phyloP scores from a whole-genome alignment of 2,329 filamentous ascomycete species.

The Macrophomina tecta region DNA sequence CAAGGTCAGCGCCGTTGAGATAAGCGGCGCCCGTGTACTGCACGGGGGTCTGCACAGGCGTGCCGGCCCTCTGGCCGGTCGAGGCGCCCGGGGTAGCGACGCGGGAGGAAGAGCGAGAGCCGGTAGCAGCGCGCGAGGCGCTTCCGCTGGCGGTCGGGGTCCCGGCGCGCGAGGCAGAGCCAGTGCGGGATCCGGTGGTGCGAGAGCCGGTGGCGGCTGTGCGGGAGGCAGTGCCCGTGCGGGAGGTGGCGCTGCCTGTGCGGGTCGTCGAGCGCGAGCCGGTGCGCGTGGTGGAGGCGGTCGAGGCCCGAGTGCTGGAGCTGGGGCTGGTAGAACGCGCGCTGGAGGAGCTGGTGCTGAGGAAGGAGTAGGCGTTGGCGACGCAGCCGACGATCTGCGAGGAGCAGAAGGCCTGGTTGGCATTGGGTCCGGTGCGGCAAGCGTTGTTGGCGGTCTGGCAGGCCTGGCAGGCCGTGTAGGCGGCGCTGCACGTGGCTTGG shows the following conservation, averaged over 20 bases:
- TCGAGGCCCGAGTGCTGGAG: background rate
- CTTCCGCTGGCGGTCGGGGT: background rate
- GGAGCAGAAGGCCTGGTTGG: slow-evolving; percentile 1
- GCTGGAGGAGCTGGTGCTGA: background rate
- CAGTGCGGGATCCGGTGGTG: background rate
- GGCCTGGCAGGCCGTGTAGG: background rate
- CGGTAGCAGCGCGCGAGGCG: background rate
- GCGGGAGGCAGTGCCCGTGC: too few species aligned
- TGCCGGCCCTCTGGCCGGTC: background rate
- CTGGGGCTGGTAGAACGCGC: background rate
- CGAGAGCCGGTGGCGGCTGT: background rate
- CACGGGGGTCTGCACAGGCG: background rate
- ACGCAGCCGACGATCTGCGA: background rate
- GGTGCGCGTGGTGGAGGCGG: background rate
- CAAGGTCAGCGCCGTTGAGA: background rate
- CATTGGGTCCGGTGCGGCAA: background rate
- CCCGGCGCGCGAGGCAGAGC: too few species aligned
- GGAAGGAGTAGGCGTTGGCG: background rate
- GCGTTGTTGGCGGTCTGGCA: background rate
- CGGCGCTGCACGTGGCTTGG: background rate
- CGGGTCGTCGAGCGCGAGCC: background rate
- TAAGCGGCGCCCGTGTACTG: background rate
- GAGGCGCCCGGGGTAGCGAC: background rate
- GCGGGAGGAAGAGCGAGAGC: background rate
- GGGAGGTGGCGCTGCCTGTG: background rate